Conservation (phyloP, 208 protist genomes). For the Porcisia deanei region DNA sequence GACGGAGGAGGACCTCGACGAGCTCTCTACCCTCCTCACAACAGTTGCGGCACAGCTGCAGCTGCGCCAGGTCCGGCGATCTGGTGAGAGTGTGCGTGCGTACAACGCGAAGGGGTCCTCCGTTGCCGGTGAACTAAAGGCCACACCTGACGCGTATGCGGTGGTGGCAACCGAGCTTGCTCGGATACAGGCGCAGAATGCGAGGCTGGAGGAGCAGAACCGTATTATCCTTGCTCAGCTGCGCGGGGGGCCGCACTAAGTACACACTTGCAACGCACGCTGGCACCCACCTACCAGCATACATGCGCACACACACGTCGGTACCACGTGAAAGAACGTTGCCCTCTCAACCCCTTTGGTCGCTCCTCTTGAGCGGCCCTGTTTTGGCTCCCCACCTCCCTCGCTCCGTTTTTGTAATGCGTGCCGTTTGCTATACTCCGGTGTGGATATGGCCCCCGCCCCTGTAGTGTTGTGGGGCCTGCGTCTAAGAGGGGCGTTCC, state of each 20-base stretch:
- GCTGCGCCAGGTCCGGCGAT: slow-evolving; percentile 30
- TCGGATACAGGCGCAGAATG: slow-evolving; percentile 55
- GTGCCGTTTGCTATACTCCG: no score
- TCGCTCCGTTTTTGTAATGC: no score
- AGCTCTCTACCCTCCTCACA: slow-evolving; percentile 34
- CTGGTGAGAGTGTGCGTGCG: slow-evolving; percentile 7
- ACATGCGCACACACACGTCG: background rate
- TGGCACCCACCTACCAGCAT: background rate
- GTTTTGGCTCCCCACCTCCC: no score
- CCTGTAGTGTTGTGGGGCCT: no score
- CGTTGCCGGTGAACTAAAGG: background rate
- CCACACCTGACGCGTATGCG: slow-evolving; percentile 1
- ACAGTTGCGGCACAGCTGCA: slow-evolving; percentile 48
- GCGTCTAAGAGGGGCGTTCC: no score
- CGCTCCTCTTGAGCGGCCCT: no score
- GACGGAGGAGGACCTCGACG: slow-evolving; percentile 30
- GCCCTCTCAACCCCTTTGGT: background rate
- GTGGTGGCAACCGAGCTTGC: slow-evolving; percentile 42
- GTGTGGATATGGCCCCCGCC: no score
- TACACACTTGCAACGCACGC: no score
- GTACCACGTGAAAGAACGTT: background rate
- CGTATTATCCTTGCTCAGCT: slow-evolving; percentile 46
- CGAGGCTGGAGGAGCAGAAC: slow-evolving; percentile 64
- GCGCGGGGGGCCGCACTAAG: background rate
- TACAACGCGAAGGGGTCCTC: background rate